Percentiles rank a stretch among this genome's conserved stretches.
These are phyloP conservation scores for Parathielavia appendiculata DNA, from an alignment of 495 filamentous ascomycete genomes.

Conservation along the genomic window DNA sequence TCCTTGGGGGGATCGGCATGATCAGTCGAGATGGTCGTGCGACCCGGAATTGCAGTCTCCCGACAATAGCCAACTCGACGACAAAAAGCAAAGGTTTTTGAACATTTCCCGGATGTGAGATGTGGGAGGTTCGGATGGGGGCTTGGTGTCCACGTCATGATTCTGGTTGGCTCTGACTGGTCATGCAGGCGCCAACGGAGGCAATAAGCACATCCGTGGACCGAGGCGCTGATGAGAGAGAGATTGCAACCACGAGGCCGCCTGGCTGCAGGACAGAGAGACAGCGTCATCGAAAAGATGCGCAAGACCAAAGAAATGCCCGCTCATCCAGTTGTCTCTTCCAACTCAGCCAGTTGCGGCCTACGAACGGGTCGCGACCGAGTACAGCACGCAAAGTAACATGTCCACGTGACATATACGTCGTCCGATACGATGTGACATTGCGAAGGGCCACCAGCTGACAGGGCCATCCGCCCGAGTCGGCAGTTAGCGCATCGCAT, in stretches of 20 bases:
- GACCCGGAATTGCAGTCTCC: conserved; percentile 5
- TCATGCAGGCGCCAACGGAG: conserved; percentile 22
- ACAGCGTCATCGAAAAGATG: too few species aligned
- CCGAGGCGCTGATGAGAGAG: neutral
- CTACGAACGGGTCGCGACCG: too few species aligned
- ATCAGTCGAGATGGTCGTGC: conserved; percentile 1
- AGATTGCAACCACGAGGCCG: neutral
- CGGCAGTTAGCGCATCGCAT: too few species aligned
- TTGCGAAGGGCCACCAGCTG: neutral
- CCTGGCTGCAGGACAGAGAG: neutral
- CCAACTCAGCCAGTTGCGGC: too few species aligned
- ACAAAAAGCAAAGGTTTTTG: conserved; percentile 2
- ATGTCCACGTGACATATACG: too few species aligned
- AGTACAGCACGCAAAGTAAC: too few species aligned
- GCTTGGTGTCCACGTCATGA: conserved; percentile 14
- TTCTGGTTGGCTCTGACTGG: conserved; percentile 26
- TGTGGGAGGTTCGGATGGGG: neutral
- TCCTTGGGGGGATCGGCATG: conserved; percentile 12
- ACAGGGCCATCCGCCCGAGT: neutral
- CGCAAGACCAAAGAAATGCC: neutral
- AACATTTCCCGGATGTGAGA: conserved; percentile 3
- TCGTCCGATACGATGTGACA: neutral
- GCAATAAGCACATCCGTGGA: neutral
- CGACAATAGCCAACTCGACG: neutral
- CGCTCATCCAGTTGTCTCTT: too few species aligned